Evolutionary conservation across 164 flowering plant genomes (phyloP), one percentile per base, ranked within the genome.

Genomic region (Protea cynaroides): DNA sequence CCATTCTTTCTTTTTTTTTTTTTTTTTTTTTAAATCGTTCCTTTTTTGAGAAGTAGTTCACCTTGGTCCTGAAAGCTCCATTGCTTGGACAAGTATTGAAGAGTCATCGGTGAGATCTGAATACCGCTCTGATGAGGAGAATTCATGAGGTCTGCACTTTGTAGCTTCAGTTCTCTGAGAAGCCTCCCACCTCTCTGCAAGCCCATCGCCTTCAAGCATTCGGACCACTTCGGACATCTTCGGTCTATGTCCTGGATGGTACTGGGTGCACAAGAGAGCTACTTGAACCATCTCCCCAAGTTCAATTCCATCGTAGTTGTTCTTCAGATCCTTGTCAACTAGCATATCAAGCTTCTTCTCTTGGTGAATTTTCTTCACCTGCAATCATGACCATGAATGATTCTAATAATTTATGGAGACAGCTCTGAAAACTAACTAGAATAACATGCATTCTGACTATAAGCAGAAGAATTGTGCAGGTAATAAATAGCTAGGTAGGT

Each of bases 171-270:
- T 70, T 78, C 71, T 80, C 56, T 80, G 89, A 44, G 90, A 84
- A 68, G 88, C 86, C 72, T 88, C 94, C 90, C 94, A 88, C 80
- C 83, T 83, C 52, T 85, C 94, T 3, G 85, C 93, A 25, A 87
- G 83, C 1, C 93, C 90, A 61, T 87, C 93, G 2, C 94, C 94
- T 84, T 86, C 90, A 1, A 88, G 89, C 90, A 88, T 88, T 62
- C 87, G 65, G 5, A 88, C 86, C 36, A 86, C 94, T 71, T 88
- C 89, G 0, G 94, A 88, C 94, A 86, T 88, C 74, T 83, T 85
- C 0, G 94, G 90, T 54, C 94, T 79, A 46, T 81, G 85, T 46
- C 74, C 79, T 17, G 94, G 94, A 66, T 81, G 84, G 73, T 74
- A 88, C 47, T 84, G 94, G 3, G 94, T 86, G 74, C 87, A 76